These are phyloP conservation scores for Aspergillus sclerotiicarbonarius DNA, from an alignment of 495 filamentous ascomycete genomes.

Conservation along the genomic window DNA sequence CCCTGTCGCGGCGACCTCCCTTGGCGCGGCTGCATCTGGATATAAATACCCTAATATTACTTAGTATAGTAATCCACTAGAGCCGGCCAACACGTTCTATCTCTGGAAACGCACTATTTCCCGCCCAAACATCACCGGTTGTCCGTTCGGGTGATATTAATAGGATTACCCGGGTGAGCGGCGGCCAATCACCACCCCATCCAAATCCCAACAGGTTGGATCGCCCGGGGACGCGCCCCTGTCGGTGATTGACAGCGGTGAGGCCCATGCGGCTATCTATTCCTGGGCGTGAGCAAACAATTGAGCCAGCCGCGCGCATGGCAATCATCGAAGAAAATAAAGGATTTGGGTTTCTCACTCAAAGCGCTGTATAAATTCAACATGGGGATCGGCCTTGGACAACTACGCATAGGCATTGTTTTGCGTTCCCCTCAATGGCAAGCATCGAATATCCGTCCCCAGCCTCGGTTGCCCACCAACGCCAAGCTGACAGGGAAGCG, in stretches of 20 bases:
- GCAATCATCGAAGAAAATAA: background rate
- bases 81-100: background rate
- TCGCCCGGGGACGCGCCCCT: background rate
- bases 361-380: background rate
- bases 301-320: background rate
- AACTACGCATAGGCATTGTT: slow-evolving; percentile 2
- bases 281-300: background rate
- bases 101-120: slow-evolving; percentile 25
- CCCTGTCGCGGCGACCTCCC: background rate
- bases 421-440: background rate
- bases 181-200: background rate
- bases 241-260: background rate
- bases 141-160: slow-evolving; percentile 6
- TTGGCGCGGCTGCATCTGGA: background rate
- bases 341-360: background rate
- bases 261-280: background rate
- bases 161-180: background rate
- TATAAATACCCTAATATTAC: background rate
- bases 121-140: background rate
- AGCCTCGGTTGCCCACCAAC: background rate
- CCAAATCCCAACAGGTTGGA: slow-evolving; percentile 3
- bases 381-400: background rate
- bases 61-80: background rate
- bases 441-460: background rate
- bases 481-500: background rate